Base-by-base conservation (phyloP, 225 moss, liverwort and hornwort species). In the Neckera pumila region DNA sequence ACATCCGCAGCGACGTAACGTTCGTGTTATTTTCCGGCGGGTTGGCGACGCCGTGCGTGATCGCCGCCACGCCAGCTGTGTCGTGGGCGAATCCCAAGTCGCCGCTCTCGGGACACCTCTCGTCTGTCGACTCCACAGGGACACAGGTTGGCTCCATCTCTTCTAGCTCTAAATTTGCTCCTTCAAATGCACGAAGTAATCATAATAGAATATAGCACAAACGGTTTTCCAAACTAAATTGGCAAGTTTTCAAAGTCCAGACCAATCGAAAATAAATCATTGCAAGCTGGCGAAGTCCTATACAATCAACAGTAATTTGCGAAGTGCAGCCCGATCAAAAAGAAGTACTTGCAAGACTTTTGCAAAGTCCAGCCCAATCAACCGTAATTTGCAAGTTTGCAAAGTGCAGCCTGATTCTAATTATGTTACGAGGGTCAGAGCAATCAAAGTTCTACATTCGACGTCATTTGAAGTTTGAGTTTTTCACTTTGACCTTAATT, bases 11-110 rank as follows among this genome's bases (percentile, higher is more conserved):
- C 13, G 85, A 93, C 66, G 30, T 95, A 34, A 66, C 31, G 59
- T 95, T 95, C 83, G 89, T 94, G 62, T 51, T 94, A 31, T 92
- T 95, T 85, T 65, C 92, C 38, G 91, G 91, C 28, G 95, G 94
- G 23, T 79, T 95, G 76, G 54, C n/a, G 30, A 30, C 67, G 33
- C 94, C 95, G 19, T 95, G 95, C 60, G 67, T 94, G 67, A 53
- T 95, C 57, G 86, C 80, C 65, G 65, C 86, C 6, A 88, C 95
- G 4, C 17, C 89, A 5, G 70, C 93, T 15, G 76, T 94, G 34
- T 38, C 89, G 3, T 95, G 91, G 75, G 91, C 93, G n/a, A 95
- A 94, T 61, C 93, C 95, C 10, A 90, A 84, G 36, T 93, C 95
- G 20, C 95, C 95, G 47, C 91, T 95, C 56, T 92, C 85, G 34